Base-by-base conservation (phyloP, 2,329 filamentous ascomycete species). In the Aureobasidium sp. region DNA sequence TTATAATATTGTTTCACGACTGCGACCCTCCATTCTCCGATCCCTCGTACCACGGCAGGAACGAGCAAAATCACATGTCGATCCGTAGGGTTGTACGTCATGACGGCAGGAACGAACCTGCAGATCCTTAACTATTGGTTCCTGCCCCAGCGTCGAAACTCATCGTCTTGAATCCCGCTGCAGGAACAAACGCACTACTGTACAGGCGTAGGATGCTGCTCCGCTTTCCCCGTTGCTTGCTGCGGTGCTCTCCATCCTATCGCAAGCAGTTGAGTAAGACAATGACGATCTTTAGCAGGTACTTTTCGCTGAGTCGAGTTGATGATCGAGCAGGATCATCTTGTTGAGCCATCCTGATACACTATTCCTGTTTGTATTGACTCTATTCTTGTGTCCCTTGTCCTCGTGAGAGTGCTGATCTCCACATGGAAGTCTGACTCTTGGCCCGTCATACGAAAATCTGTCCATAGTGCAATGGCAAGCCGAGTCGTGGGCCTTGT, bases 51-150 rank as follows among this genome's bases (percentile, higher is more conserved):
- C 29, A n/a, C 16, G 30, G 14, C 30, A 58, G 42, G 54, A 58
- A 58, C 54, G 39, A 48, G 54, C 30, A 48, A 30, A n/a, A 37
- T 58, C 25, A 48, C 54, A 30, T 48, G 54, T 48, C 54, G 41
- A 58, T 58, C 54, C 13, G 10, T 44, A 57, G 29, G 10, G 16
- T 27, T 2, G 36, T 47, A 42, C 54, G 54, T 48, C 54, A 58
- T 58, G 5, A 25, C 41, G 25, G 25, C 54, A 58, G 21, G 30
- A 48, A 58, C 53, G 32, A 30, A 47, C 54, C 42, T 58, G 54
- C 54, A 47, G 54, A 58, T 58, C 54, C 42, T n/a, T 5, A 58
- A 58, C 54, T 58, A 58, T 58, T 58, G 54, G 54, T 25, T 58
- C 41, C 21, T 58, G 54, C 54, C 34, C 29, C 25, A 39, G n/a